Base-by-base conservation (phyloP, 345 rosid species). In the Eucalyptus erythrocorys region DNA sequence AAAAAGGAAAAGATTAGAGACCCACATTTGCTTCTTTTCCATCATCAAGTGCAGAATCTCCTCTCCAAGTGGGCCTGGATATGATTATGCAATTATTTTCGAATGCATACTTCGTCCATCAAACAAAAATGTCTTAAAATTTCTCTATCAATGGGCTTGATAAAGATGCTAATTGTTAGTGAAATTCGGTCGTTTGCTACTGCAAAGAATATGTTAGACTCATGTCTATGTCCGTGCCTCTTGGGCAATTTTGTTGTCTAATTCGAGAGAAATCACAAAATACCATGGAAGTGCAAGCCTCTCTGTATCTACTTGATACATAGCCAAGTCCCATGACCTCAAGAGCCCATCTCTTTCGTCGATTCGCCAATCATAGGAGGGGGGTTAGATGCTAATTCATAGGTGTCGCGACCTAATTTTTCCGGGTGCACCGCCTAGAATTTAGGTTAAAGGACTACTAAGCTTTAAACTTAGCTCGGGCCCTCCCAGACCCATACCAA, bases 21-120 rank as follows among this genome's bases (percentile, higher is more conserved):
- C 95, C 42, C 87, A 95, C 98, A 89, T 94, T 92, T 48, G 87
- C 97, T 61, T 90, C 92, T 91, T 94, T 94, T 26, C 99, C 99
- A 71, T 97, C 99, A 2, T 95, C 92, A 30, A 96, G 97, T 76
- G 92, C 98, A 51, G 99, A 97, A 87, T 97, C 98, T 50, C 99
- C 99, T 92, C 99, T 95, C 99, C 99, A 97, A 21, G 93, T 84
- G 21, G 91, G 86, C 89, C 99, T 91, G 51, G 8, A 50, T 50
- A 50, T 0, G 3, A 50, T 0, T 50, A 50, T 6, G 24, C 0
- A 1, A 21, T n/a, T n/a, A 55, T 8, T 10, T 22, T 24, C 2
- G 2, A 10, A 27, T 55, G 26, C 59, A 22, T 24, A 24, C n/a
- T 8, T 10, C 0, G 6, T 1, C 13, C 0, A 0, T 2, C 1